These are phyloP conservation scores for Diaporthe citrichinensis DNA, from an alignment of 2,329 filamentous ascomycete species.

Conservation along the genomic window DNA sequence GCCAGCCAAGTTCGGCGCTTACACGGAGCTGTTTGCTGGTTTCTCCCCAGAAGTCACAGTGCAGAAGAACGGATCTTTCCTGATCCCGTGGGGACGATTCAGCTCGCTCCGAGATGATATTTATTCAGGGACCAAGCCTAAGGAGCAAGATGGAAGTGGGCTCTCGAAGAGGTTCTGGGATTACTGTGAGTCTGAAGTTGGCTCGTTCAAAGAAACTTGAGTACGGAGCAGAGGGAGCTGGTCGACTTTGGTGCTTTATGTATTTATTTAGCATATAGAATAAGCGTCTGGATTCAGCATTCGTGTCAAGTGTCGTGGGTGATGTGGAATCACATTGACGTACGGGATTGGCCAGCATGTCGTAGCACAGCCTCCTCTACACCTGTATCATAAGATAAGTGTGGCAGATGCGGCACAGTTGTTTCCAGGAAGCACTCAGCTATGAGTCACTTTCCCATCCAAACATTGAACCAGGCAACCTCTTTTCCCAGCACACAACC, in stretches of 20 bases:
- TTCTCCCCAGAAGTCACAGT: slow-evolving; percentile 59
- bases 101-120: slow-evolving; percentile 18
- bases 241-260: background rate
- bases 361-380: background rate
- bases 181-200: slow-evolving; percentile 23
- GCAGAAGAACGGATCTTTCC: slow-evolving; percentile 48
- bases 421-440: background rate
- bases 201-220: background rate
- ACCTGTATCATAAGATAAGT: no score
- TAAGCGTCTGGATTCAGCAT: background rate
- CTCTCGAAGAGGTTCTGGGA: slow-evolving; percentile 15
- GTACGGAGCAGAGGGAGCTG: background rate
- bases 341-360: background rate
- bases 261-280: background rate
- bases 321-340: background rate
- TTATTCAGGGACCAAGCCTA: background rate
- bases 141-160: slow-evolving; percentile 6
- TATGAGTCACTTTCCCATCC: background rate
- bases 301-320: background rate
- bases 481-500: background rate
- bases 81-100: slow-evolving; percentile 41
- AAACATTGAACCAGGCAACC: background rate
- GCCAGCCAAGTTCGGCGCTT: slow-evolving; percentile 56
- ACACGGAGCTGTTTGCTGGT: slow-evolving; percentile 63
- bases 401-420: background rate